Evolutionary conservation across 345 rosid species (phyloP), one percentile per base, ranked within the genome.

Genomic region (Erysimum cheiranthoides): DNA sequence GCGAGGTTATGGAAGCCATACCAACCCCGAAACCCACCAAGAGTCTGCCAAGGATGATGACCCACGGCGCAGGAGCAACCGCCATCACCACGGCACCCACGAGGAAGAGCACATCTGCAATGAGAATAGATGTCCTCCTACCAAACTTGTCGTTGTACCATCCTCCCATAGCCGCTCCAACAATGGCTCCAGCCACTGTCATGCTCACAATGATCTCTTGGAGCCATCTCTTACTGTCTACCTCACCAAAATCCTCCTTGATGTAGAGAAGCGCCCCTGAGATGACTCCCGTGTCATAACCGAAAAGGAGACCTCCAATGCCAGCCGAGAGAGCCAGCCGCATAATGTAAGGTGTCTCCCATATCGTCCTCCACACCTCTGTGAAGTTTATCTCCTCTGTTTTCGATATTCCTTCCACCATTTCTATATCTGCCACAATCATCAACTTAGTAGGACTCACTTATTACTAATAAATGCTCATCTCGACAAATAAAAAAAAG

Each of bases 211-310:
- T 61, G 88, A 91, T 56, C 39, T 30, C 38, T 80, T 93, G 97
- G 6, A 91, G 82, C 84, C 86, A 83, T 56, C 96, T 88, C 59
- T 83, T 89, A 65, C 50, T 79, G 17, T 87, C 83, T 11, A 92
- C 97, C 0, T 76, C 75, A 12, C 80, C 78, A 21, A 89, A 92
- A 25, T 92, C 97, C 0, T 95, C 97, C 10, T 66, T 81, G 35
- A 92, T 92, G 76, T 86, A 92, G 31, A 95, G 92, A 43, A 92
- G 73, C 2, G 99, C 97, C 10, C 96, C 97, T 0, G 99, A 92
- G 38, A 90, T 92, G 34, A 95, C 99, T 78, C 98, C 97, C 31
- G 99, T 95, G 67, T 95, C 96, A 61, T 95, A 95, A 1, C 99
- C 99, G 61, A 95, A 95, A 59, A 90, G 85, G 42, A 95, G 85